Evolutionary conservation across 371 early-diverging fungal species (phyloP), one percentile per base, ranked within the genome.

Genomic region (Mortierella sp.): DNA sequence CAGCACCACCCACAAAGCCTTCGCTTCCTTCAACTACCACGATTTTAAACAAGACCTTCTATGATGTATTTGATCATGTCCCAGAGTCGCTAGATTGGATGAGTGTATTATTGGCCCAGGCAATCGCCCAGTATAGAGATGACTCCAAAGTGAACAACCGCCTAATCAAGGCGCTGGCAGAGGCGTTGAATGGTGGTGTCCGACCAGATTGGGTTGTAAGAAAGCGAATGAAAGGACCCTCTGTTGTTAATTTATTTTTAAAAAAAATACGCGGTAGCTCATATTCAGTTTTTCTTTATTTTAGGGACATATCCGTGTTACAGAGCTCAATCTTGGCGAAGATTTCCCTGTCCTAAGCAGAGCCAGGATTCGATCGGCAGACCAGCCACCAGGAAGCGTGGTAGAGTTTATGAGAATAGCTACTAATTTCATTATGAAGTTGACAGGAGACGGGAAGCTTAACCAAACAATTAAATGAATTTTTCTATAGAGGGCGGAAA

Each of bases 41-140:
- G 1, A 89, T 93, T 54, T 84, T 91, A 24, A 80, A 87, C 20
- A 90, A 90, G 72, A 91, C 90, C 2, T 83, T 88, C n/a, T 93
- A 93, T 69, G 90, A 91, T 62, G 68, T 90, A 26, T 75, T 86
- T 28, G 88, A 91, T 43, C 93, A 91, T 66, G 84, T 87, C 26
- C 90, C 94, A 0, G 98, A 98, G 77, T 91, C 95, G 39, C 90
- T 94, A 66, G 95, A 96, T 73, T 98, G 98, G 98, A 90, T 97
- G 57, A 97, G 95, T 61, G 96, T 97, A 4, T 81, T 98, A 47
- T 62, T 97, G 43, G 98, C 96, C 0, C 97, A 97, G 84, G 87
- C 92, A 0, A 90, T 97, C 40, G 86, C 93, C 51, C 91, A 93
- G 62, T 96, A 94, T 78, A 88, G 98, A 52, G 90, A 92, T 32